phyloP scores from a whole-genome alignment of 2,329 filamentous ascomycete species.

The Colletotrichum horii region DNA sequence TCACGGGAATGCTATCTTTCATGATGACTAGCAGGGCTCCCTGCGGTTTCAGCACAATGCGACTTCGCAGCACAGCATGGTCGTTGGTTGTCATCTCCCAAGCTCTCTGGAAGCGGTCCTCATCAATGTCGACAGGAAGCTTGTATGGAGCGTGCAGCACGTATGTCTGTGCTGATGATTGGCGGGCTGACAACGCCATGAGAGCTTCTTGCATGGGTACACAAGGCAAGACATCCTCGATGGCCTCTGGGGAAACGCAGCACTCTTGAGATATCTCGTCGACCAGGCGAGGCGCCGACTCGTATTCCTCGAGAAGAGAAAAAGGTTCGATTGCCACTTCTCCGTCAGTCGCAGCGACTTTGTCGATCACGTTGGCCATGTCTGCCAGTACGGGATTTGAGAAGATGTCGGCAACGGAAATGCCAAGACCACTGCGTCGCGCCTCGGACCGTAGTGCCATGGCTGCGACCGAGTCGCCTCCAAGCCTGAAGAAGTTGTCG shows the following conservation, averaged over 20 bases:
- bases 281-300: background rate
- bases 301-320: background rate
- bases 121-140: constrained; percentile 4
- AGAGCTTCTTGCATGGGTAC: background rate
- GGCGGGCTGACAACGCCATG: constrained; percentile 23
- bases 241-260: background rate
- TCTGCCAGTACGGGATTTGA: background rate
- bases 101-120: constrained; percentile 15
- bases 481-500: constrained; percentile 28
- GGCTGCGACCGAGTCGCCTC: constrained; percentile 28
- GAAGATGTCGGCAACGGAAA: background rate
- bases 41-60: constrained; percentile 15
- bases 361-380: background rate
- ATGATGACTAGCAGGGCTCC: background rate
- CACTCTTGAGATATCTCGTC: background rate
- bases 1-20: background rate
- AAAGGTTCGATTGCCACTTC: background rate
- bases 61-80: constrained; percentile 22
- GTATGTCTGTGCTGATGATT: constrained; percentile 18
- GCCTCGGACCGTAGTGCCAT: constrained; percentile 23
- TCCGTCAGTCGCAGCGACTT: background rate
- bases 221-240: background rate
- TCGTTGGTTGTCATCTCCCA: constrained; percentile 22
- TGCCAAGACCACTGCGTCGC: background rate
- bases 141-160: constrained; percentile 8